Evolutionary conservation across 352 stramenopile genomes (phyloP).

Genomic region (Globisporangium cederbergense): DNA sequence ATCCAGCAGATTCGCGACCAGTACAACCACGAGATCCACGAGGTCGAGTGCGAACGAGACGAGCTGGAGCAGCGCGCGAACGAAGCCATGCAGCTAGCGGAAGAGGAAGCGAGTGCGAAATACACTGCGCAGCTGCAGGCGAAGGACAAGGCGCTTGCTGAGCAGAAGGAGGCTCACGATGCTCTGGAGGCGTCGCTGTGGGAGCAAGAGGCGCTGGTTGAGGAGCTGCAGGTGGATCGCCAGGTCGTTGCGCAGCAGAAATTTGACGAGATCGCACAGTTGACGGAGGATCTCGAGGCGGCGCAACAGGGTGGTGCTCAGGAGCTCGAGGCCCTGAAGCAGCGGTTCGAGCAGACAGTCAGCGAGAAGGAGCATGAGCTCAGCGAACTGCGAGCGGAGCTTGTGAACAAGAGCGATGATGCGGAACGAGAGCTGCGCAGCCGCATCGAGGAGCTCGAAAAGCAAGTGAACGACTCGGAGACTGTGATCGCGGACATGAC

Average conservation of each 20-base stretch:
- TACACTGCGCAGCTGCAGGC: slow-evolving; percentile 35
- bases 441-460: slow-evolving; percentile 36
- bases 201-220: slow-evolving; percentile 30
- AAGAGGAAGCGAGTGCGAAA: slow-evolving; percentile 25
- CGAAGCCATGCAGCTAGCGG: slow-evolving; percentile 26
- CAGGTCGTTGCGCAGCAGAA: slow-evolving; percentile 29
- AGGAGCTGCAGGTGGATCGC: slow-evolving; percentile 28
- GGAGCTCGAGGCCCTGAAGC: slow-evolving; percentile 19
- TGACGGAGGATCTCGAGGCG: slow-evolving; percentile 14
- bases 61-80: slow-evolving; percentile 30
- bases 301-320: slow-evolving; percentile 12
- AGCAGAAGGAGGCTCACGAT: slow-evolving; percentile 19
- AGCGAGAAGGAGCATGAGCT: slow-evolving; percentile 28
- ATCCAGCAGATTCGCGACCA: slow-evolving; percentile 29
- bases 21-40: slow-evolving; percentile 36
- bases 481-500: slow-evolving; percentile 25
- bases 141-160: slow-evolving; percentile 24
- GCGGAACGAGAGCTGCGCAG: slow-evolving; percentile 22
- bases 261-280: slow-evolving; percentile 22
- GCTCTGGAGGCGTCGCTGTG: slow-evolving; percentile 28
- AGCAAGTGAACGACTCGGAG: slow-evolving; percentile 28
- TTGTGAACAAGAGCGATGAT: slow-evolving; percentile 18
- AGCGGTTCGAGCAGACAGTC: slow-evolving; percentile 12
- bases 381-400: slow-evolving; percentile 21
- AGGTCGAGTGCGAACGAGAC: slow-evolving; percentile 33